Evolutionary conservation across 148 eudicot species (phyloP).

Genomic region (Dianthus caryophyllus): DNA sequence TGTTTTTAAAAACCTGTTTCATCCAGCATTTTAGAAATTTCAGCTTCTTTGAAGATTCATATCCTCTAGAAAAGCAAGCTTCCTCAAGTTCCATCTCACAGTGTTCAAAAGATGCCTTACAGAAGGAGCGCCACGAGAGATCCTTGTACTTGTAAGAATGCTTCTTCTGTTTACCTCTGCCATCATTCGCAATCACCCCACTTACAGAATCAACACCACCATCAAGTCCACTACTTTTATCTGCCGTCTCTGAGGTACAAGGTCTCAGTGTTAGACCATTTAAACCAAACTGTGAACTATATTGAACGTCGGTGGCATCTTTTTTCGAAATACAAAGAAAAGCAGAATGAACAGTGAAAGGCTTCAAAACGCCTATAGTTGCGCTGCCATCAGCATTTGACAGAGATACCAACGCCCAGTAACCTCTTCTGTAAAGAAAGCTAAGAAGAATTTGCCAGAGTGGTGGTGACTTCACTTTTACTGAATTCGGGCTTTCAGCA

Average conservation of each 20-base stretch:
- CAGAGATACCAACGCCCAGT: slow-evolving; percentile 52
- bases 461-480: slow-evolving; percentile 37
- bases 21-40: slow-evolving; percentile 90
- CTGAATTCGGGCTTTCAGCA: slow-evolving; percentile 32
- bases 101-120: slow-evolving; percentile 50
- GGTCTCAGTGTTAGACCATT: slow-evolving; percentile 17
- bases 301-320: slow-evolving; percentile 16
- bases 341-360: slow-evolving; percentile 63
- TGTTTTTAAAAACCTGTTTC: slow-evolving; percentile 52
- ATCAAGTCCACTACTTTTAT: slow-evolving; percentile 18
- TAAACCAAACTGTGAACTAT: slow-evolving; percentile 17
- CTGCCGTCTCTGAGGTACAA: slow-evolving; percentile 13
- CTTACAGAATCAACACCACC: slow-evolving; percentile 22
- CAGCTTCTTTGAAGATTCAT: slow-evolving; percentile 59
- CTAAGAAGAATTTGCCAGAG: slow-evolving; percentile 74
- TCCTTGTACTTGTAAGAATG: slow-evolving; percentile 32
- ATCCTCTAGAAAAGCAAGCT: slow-evolving; percentile 43
- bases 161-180: slow-evolving; percentile 46
- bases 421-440: slow-evolving; percentile 58
- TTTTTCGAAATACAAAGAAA: slow-evolving; percentile 38
- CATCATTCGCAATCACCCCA: slow-evolving; percentile 31
- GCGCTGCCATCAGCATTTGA: slow-evolving; percentile 43
- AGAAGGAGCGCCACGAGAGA: slow-evolving; percentile 69
- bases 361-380: slow-evolving; percentile 53
- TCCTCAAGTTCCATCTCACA: slow-evolving; percentile 59